Conservation (phyloP, 305 asterid genomes). For the Solanum hybrid region DNA sequence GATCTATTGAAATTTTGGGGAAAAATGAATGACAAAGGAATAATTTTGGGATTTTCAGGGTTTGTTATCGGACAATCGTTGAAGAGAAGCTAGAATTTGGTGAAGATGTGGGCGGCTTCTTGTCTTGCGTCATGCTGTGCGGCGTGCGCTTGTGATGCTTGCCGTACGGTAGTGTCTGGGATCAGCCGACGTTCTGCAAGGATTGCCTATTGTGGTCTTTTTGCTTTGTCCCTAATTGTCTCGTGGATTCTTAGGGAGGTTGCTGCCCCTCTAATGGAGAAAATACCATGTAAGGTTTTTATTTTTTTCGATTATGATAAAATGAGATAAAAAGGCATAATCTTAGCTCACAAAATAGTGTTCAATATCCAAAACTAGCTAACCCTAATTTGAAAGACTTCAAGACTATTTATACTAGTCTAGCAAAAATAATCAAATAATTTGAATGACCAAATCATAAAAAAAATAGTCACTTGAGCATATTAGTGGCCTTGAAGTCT, state of each 20-base stretch:
- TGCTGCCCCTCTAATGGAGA: slow-evolving; percentile 93
- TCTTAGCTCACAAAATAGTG: neutral
- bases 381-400: neutral
- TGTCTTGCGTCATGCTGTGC: slow-evolving; percentile 94
- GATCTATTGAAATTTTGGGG: neutral
- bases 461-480: neutral
- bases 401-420: neutral
- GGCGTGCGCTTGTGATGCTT: slow-evolving; percentile 84
- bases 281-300: slow-evolving; percentile 59
- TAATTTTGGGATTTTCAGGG: neutral
- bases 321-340: neutral
- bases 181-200: slow-evolving; percentile 92
- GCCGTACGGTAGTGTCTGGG: slow-evolving; percentile 77
- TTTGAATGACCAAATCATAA: neutral
- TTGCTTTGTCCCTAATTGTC: slow-evolving; percentile 70
- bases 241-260: slow-evolving; percentile 93
- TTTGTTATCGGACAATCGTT: neutral
- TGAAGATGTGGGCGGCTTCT: slow-evolving; percentile 87
- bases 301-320: neutral
- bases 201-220: slow-evolving; percentile 89
- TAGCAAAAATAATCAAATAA: neutral
- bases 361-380: neutral
- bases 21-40: neutral
- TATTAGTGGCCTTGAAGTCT: neutral
- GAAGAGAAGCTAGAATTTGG: neutral